A percentile compares a stretch with the other conserved stretches of the same genome.
Conservation (phyloP, 345 rosid species). For the Eucalyptus viminalis region DNA sequence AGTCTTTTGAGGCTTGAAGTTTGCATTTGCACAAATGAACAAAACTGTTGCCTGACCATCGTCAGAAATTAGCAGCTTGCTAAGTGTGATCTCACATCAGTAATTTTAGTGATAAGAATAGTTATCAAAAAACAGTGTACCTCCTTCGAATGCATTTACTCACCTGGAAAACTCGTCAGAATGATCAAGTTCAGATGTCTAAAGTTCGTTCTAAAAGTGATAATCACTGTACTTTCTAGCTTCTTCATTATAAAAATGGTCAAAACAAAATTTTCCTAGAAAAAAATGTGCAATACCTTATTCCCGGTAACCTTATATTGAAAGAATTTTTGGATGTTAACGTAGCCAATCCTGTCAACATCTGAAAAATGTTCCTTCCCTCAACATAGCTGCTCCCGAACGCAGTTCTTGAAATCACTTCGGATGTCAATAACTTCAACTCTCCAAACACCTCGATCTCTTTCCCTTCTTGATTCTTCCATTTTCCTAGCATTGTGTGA, state of each 20-base stretch:
- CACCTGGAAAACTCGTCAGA: not conserved
- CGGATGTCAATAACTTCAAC: slow-evolving; percentile 28
- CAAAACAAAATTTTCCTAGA: not conserved
- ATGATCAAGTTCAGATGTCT: not conserved
- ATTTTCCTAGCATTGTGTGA: slow-evolving; percentile 26
- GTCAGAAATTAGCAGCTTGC: not conserved
- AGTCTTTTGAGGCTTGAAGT: not conserved
- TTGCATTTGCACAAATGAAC: not conserved
- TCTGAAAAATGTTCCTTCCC: slow-evolving; percentile 23
- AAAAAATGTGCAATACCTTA: not conserved
- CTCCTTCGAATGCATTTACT: not conserved
- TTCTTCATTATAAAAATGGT: not conserved
- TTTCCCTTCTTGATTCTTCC: slow-evolving; percentile 16
- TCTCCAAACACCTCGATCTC: slow-evolving; percentile 30
- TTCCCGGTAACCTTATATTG: slow-evolving; percentile 4
- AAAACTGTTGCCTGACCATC: not conserved
- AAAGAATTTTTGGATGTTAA: not conserved
- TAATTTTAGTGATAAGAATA: not conserved
- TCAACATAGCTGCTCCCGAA: slow-evolving; percentile 36
- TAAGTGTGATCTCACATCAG: not conserved
- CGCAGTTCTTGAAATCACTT: slow-evolving; percentile 37
- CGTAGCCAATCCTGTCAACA: slow-evolving; percentile 3
- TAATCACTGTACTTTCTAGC: not conserved
- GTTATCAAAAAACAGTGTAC: not conserved
- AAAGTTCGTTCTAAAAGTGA: not conserved